Conservation (phyloP, 768 basidiomycete species). For the Suillus paluster region DNA sequence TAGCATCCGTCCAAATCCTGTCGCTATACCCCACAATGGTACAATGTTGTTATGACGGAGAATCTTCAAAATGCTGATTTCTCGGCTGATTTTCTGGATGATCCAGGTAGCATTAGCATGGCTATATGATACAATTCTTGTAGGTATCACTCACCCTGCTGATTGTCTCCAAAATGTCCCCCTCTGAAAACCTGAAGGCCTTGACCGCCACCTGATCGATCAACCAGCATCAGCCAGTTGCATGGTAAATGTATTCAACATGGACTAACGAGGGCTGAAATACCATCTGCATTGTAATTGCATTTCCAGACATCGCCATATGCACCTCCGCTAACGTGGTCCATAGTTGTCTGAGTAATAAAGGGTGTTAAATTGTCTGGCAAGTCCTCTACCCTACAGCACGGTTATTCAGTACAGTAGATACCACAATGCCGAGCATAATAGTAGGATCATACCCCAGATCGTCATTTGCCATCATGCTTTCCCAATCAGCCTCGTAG, state of each 20-base stretch:
- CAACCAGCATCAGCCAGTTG: no score
- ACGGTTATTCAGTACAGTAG: no score
- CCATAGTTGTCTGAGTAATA: neutral
- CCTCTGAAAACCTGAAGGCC: no score
- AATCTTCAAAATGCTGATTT: neutral
- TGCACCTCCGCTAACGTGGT: neutral
- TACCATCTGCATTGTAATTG: neutral
- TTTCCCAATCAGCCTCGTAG: no score
- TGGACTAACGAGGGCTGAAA: neutral
- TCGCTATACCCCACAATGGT: neutral
- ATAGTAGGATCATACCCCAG: no score
- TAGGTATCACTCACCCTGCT: no score
- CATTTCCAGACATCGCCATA: neutral
- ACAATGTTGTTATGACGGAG: neutral
- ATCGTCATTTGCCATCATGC: no score
- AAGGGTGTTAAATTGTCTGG: neutral
- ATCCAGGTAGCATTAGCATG: neutral
- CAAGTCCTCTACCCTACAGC: neutral
- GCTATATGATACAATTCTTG: no score
- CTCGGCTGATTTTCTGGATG: neutral
- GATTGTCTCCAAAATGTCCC: no score
- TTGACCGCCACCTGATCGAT: no score
- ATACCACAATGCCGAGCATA: no score
- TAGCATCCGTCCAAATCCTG: neutral
- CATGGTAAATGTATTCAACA: no score